These are phyloP conservation scores for Botrytis aclada DNA, from an alignment of 2,329 filamentous ascomycete genomes.

Conservation along the genomic window DNA sequence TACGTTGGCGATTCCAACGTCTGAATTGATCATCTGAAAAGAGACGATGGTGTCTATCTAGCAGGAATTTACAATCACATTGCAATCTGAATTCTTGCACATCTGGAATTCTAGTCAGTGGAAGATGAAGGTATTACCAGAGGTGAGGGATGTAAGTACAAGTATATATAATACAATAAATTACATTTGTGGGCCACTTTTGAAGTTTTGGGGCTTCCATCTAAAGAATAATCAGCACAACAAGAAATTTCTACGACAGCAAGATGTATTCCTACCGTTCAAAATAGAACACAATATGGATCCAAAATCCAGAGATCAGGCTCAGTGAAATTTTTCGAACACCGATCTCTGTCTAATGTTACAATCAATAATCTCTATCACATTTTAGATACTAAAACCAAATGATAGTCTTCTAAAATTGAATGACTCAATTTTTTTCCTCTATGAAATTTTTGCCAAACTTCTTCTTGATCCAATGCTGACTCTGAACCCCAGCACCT, in stretches of 20 bases:
- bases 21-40: background rate
- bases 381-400: too few relatives aligned
- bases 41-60: background rate
- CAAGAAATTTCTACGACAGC: background rate
- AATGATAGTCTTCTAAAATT: background rate
- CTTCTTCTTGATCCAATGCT: background rate
- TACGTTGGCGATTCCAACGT: background rate
- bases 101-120: background rate
- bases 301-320: background rate
- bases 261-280: background rate
- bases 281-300: background rate
- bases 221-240: background rate
- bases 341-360: background rate
- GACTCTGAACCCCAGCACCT: background rate
- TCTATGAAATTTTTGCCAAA: background rate
- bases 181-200: background rate
- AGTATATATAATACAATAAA: background rate
- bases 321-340: background rate
- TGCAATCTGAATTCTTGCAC: background rate
- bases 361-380: too few relatives aligned
- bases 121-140: background rate
- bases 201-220: background rate
- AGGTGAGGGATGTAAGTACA: rapidly evolving
- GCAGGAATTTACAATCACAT: background rate
- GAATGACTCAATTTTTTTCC: background rate